These are phyloP conservation scores for Triglochin maritima DNA, from an alignment of 106 monocot genomes.

Conservation along the genomic window DNA sequence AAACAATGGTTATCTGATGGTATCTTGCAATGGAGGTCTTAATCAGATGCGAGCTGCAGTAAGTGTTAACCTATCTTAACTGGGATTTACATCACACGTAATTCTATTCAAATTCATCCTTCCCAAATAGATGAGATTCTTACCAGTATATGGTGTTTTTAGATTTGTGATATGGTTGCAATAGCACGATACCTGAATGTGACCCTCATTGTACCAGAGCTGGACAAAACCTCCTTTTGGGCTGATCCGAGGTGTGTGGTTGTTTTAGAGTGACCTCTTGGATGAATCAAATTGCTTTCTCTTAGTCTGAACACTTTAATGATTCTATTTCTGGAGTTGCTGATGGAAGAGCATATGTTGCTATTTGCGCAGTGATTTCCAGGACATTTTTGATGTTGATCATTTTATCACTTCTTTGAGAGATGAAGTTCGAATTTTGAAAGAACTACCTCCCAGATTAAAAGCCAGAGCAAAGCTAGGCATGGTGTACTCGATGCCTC, in stretches of 20 bases:
- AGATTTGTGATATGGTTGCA: constrained; percentile 99
- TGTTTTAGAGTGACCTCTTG: neutral
- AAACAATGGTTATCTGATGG: constrained; percentile 91
- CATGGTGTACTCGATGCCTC: constrained; percentile 60
- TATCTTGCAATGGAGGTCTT: constrained; percentile 95
- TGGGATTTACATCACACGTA: constrained; percentile 1
- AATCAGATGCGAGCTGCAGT: constrained; percentile 90
- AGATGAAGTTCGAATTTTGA: constrained; percentile 84
- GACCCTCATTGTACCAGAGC: constrained; percentile 92
- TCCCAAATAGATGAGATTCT: neutral
- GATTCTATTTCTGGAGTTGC: neutral
- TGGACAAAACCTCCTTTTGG: constrained; percentile 96
- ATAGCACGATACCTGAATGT: constrained; percentile 87
- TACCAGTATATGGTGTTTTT: neutral
- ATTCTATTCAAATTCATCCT: no score
- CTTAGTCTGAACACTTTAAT: neutral
- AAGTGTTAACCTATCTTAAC: constrained; percentile 5
- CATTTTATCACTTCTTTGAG: constrained; percentile 84
- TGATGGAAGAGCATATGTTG: neutral
- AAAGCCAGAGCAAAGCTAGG: constrained; percentile 58
- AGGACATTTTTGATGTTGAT: constrained; percentile 95
- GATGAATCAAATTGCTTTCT: neutral
- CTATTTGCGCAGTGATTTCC: constrained; percentile 52
- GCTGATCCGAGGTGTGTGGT: constrained; percentile 60
- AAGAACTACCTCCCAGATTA: constrained; percentile 69